phyloP scores from a whole-genome alignment of 179 eudicot species.

The Sideroxylon spinosum region DNA sequence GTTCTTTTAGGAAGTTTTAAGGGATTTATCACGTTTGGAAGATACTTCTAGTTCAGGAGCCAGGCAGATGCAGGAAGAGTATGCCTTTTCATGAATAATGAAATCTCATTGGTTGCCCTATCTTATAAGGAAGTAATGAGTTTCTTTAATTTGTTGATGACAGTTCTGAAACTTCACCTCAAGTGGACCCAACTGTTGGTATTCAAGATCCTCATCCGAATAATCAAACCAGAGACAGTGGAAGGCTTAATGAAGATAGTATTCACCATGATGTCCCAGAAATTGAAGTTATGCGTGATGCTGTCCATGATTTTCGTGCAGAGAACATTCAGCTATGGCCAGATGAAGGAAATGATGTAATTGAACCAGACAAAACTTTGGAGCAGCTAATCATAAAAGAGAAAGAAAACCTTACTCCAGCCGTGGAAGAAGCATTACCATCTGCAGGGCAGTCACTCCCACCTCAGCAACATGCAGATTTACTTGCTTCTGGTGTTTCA shows the following conservation, averaged over 20 bases:
- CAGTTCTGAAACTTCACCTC: background rate
- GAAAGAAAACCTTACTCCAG: slow-evolving; percentile 29
- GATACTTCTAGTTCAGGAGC: background rate
- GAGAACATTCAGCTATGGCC: slow-evolving; percentile 25
- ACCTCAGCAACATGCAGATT: slow-evolving; percentile 30
- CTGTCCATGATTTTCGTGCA: slow-evolving; percentile 19
- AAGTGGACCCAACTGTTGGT: background rate
- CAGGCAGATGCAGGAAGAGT: slow-evolving; percentile 14
- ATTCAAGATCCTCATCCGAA: background rate
- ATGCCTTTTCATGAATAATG: background rate
- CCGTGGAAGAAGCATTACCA: slow-evolving; percentile 17
- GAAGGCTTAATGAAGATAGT: slow-evolving; percentile 23
- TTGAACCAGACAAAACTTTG: slow-evolving; percentile 32
- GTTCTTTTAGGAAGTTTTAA: slow-evolving; percentile 2
- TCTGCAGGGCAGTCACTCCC: slow-evolving; percentile 25
- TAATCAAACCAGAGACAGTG: background rate
- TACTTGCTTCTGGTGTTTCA: slow-evolving; percentile 28
- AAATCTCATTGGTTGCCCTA: background rate
- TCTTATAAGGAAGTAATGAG: background rate
- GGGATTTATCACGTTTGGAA: background rate
- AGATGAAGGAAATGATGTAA: slow-evolving; percentile 19
- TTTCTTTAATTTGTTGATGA: background rate
- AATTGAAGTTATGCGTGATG: slow-evolving; percentile 54
- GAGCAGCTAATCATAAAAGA: slow-evolving; percentile 27
- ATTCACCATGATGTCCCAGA: slow-evolving; percentile 28